phyloP scores from a whole-genome alignment of 148 eudicot genomes.

The Chenopodium formosanum region DNA sequence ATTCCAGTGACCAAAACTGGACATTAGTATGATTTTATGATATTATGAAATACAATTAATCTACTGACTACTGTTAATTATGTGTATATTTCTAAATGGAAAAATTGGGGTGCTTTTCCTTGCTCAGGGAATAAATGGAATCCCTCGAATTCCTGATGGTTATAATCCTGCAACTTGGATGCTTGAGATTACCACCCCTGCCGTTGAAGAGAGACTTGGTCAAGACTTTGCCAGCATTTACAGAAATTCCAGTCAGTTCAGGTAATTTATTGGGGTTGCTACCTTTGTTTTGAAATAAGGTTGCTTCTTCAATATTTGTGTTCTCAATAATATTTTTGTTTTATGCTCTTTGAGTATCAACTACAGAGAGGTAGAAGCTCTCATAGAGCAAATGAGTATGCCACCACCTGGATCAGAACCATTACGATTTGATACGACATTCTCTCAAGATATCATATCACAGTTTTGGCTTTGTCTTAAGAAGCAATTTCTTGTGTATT shows the following conservation, averaged over 20 bases:
- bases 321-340: not conserved
- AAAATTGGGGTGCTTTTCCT: not conserved
- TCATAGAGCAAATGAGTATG: conserved; percentile 43
- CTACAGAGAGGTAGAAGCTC: conserved; percentile 63
- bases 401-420: conserved; percentile 62
- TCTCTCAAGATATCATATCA: conserved; percentile 48
- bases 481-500: conserved; percentile 77
- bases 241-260: conserved; percentile 59
- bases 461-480: conserved; percentile 66
- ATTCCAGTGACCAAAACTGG: not conserved
- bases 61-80: not conserved
- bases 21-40: not conserved
- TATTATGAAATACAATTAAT: not conserved
- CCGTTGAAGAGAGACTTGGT: conserved; percentile 64
- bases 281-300: not conserved
- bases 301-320: not conserved
- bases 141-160: conserved; percentile 63
- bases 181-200: conserved; percentile 86
- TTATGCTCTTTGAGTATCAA: not conserved
- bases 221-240: conserved; percentile 69
- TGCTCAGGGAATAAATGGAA: conserved; percentile 56
- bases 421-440: conserved; percentile 51
- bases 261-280: conserved; percentile 34
- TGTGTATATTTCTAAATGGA: not conserved
- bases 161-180: conserved; percentile 98